Base-by-base conservation (phyloP, 768 basidiomycete genomes). In the Rubroboletus satanas region DNA sequence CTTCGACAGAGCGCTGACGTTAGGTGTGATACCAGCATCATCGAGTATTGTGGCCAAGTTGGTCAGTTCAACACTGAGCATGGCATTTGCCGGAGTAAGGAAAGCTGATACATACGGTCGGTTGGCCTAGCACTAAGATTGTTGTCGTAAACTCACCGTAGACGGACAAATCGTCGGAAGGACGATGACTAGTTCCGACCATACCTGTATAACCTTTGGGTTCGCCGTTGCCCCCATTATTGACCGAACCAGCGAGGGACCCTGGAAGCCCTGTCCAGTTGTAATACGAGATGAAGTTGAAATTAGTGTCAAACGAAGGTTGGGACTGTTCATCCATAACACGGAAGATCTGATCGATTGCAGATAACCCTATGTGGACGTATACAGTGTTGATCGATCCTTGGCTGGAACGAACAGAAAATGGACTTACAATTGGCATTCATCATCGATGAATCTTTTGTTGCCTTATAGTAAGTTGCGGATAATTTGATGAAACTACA, bases 401-500 rank as follows among this genome's bases (percentile, higher is more conserved):
- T 21, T 48, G 43, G 26, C 31, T 38, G 44, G 23, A 7, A 38
- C 23, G 45, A 39, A 41, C 10, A 47, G 45, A 29, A 37, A 45
- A 52, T 33, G 35, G 14, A 68, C 80, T 36, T 64, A 83, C 89
- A 91, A 51, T 88, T 75, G 29, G 70, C 72, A 61, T 88, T 87
- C 73, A 90, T 83, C 70, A 90, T 84, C 0, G 87, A 86, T 1
- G 75, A 53, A 62, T 90, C 89, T 15, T 81, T 78, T 0, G 89
- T 90, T n/a, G 79, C 79, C 64, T 83, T 73, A 52, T 85, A 88
- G 68, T 88, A 90, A 4, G 81, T 81, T 28, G 85, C 73, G 12
- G 88, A 90, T 12, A 91, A 75, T 69, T 90, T 91, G 61, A 91
- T 70, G 73, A 90, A 90, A 7, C 87, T 82, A 56, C 87, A 88